Conservation (phyloP, 257 asterid species). For the Eustoma russellianum region DNA sequence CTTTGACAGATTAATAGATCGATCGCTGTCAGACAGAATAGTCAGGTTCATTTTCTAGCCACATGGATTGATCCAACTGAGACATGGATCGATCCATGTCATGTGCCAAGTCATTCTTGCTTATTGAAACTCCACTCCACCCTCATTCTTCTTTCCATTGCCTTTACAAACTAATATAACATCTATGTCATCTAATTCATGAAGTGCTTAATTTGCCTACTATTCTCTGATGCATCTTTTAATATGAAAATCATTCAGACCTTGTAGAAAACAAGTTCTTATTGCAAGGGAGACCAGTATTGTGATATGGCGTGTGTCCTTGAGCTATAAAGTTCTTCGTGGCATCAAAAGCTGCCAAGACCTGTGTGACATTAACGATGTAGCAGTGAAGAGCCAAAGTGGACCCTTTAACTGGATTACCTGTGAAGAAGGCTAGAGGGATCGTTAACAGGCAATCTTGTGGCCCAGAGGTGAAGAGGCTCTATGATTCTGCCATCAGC, state of each 20-base stretch:
- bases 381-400: conserved; percentile 65
- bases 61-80: no score
- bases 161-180: no score
- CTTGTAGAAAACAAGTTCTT: conserved; percentile 76
- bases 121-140: no score
- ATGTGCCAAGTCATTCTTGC: no score
- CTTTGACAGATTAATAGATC: no score
- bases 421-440: conserved; percentile 91
- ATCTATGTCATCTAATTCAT: no score
- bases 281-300: conserved; percentile 83
- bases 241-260: conserved; percentile 33
- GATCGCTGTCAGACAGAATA: no score
- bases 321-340: conserved; percentile 69
- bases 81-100: no score
- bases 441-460: conserved; percentile 90
- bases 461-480: conserved; percentile 73
- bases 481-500: conserved; percentile 60
- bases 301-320: conserved; percentile 80
- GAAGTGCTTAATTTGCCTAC: no score
- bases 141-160: no score
- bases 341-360: conserved; percentile 45
- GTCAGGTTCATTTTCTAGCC: no score
- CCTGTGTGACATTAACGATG: conserved; percentile 38
- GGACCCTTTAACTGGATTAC: conserved; percentile 85
- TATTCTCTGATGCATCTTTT: conserved; percentile 1